phyloP scores from a whole-genome alignment of 2,329 filamentous ascomycete species.

The Penicillium sp. region DNA sequence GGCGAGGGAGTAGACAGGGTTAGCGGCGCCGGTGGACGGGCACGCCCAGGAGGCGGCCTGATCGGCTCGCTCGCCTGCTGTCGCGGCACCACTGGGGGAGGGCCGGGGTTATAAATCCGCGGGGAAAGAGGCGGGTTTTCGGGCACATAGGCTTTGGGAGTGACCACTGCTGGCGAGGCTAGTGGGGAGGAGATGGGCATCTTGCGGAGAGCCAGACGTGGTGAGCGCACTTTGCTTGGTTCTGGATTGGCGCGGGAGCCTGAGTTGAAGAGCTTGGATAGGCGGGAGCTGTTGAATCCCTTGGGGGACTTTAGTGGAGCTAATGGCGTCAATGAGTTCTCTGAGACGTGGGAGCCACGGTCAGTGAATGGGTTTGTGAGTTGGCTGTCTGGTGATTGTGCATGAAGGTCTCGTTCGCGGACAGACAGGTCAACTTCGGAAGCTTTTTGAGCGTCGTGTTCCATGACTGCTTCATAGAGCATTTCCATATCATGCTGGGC shows the following conservation, averaged over 20 bases:
- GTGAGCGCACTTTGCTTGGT: conserved; percentile 45
- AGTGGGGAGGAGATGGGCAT: conserved; percentile 58
- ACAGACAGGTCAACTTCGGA: conserved; percentile 21
- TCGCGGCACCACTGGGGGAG: conserved; percentile 53
- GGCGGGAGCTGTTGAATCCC: conserved; percentile 32
- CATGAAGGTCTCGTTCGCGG: conserved; percentile 16
- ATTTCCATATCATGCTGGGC: conserved; percentile 81
- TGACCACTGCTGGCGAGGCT: conserved; percentile 44
- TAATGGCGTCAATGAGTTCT: conserved; percentile 16
- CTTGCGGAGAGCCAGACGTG: conserved; percentile 48
- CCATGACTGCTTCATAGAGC: conserved; percentile 88
- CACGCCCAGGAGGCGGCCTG: conserved; percentile 16
- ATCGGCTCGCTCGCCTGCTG: conserved; percentile 9
- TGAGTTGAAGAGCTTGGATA: conserved; percentile 43
- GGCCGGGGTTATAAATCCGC: conserved; percentile 54
- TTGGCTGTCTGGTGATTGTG: conserved; percentile 25
- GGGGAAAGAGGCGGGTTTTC: conserved; percentile 58
- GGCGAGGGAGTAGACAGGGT: conserved; percentile 29
- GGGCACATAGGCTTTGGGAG: conserved; percentile 45
- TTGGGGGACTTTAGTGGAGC: conserved; percentile 22
- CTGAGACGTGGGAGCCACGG: conserved; percentile 26
- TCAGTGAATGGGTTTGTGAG: conserved; percentile 30
- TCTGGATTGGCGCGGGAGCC: conserved; percentile 39
- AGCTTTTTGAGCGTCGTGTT: conserved; percentile 65
- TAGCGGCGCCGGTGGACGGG: conserved; percentile 31